A percentile compares a stretch with the other conserved stretches of the same genome.
Evolutionary conservation across 495 filamentous ascomycete species (phyloP).

Genomic region (Extremus antarcticus): DNA sequence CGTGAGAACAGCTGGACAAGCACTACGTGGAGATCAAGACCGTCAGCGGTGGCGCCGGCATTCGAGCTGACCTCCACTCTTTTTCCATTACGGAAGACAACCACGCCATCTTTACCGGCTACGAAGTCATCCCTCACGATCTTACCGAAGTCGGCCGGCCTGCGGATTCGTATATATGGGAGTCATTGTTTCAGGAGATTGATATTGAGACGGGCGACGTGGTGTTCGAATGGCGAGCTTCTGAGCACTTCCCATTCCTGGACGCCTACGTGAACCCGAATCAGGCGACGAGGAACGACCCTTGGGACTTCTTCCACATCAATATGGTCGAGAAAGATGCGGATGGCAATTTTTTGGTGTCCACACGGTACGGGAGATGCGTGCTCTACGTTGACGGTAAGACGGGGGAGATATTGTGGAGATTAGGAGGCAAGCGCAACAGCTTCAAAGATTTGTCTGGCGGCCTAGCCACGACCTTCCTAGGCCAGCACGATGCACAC

Average conservation of each 20-base stretch:
- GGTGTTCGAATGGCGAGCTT: constrained; percentile 34
- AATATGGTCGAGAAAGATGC: constrained; percentile 27
- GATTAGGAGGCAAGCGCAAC: constrained; percentile 21
- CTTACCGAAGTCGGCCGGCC: constrained; percentile 3
- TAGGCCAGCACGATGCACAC: constrained; percentile 27
- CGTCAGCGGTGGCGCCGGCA: constrained; percentile 28
- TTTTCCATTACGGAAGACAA: constrained; percentile 15
- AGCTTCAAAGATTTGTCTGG: constrained; percentile 17
- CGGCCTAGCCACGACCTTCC: constrained; percentile 21
- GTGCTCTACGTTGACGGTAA: constrained; percentile 18
- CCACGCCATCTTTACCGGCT: constrained; percentile 23
- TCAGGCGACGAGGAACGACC: constrained; percentile 7
- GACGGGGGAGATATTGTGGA: constrained; percentile 19
- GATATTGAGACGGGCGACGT: constrained; percentile 22
- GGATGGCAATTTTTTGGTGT: constrained; percentile 22
- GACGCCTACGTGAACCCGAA: constrained; percentile 17
- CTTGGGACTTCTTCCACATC: constrained; percentile 29
- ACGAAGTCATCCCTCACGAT: constrained; percentile 12
- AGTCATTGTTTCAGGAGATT: constrained; percentile 25
- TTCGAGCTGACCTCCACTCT: constrained; percentile 17
- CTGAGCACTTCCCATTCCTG: constrained; percentile 26
- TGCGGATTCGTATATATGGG: constrained; percentile 12
- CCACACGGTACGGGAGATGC: constrained; percentile 16
- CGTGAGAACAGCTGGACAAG: constrained; percentile 33
- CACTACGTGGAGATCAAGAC: constrained; percentile 38